Evolutionary conservation across 2,329 filamentous ascomycete genomes (phyloP).

Genomic region (Amauroascus niger): DNA sequence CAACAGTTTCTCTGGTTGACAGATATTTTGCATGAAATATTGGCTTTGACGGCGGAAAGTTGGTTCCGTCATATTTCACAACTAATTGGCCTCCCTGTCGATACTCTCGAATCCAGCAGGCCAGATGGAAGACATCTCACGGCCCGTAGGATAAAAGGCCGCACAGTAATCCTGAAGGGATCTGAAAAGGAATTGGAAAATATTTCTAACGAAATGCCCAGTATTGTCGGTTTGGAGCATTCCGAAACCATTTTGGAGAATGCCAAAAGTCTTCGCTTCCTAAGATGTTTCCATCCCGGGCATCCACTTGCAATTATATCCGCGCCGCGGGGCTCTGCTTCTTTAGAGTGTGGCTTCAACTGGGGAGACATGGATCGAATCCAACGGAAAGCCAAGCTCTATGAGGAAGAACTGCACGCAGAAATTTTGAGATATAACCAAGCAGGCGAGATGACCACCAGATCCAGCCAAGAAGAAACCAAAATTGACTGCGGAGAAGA

Average conservation of each 20-base stretch:
- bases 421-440: conserved; percentile 34
- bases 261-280: conserved; percentile 63
- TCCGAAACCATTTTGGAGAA: conserved; percentile 66
- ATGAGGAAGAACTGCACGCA: conserved; percentile 29
- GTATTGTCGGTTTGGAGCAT: conserved; percentile 61
- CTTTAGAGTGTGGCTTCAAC: conserved; percentile 58
- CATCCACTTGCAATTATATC: conserved; percentile 56
- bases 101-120: conserved; percentile 44
- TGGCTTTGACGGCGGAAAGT: conserved; percentile 53
- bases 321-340: conserved; percentile 39
- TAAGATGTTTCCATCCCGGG: conserved; percentile 59
- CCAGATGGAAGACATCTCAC: conserved; percentile 35
- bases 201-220: conserved; percentile 44
- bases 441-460: conserved; percentile 23
- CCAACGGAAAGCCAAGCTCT: conserved; percentile 48
- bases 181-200: conserved; percentile 32
- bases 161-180: conserved; percentile 51
- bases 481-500: neutral
- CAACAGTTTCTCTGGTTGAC: conserved; percentile 53
- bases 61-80: conserved; percentile 60
- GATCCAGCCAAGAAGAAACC: neutral
- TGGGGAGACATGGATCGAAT: conserved; percentile 60
- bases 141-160: neutral
- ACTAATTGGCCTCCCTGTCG: conserved; percentile 62
- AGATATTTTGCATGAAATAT: conserved; percentile 56